Evolutionary conservation across 164 flowering plant species (phyloP), one percentile per base, ranked within the genome.

Genomic region (Aristolochia contorta): DNA sequence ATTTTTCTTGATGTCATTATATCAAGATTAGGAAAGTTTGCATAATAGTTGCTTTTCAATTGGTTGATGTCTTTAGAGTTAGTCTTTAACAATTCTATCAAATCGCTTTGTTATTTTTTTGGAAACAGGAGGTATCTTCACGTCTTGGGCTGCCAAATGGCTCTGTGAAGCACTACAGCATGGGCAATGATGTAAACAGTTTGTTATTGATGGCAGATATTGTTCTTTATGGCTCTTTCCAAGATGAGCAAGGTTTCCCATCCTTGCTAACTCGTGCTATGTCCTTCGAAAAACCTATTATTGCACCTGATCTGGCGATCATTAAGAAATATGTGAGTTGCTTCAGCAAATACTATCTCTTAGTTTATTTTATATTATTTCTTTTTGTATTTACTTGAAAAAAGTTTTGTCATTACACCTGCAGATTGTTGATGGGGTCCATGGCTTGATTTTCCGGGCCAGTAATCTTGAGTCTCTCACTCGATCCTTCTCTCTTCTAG

Each of bases 231-330:
- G 91, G 79, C 30, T 87, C 99, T 60, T 79, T 86, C 66, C 93
- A 85, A 75, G 80, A 83, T 59, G 93, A 82, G 59, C 96, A 87
- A 68, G 91, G 85, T 49, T 89, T 94, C 70, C 96, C 99, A 67
- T 75, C 96, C 50, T 72, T 94, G 49, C 77, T 94, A 60, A 70
- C 75, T 41, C 80, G 96, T 68, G 94, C 97, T 59, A 91, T 94
- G 99, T 77, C 90, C 47, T 85, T 84, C 71, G 88, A 75, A 51
- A 76, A 85, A 47, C 99, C 99, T 32, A 54, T 91, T 24, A 51
- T 91, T 62, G 83, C 81, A 49, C 96, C 96, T 60, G 91, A 91
- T 77, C 73, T 76, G 75, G 81, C 90, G 51, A 72, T 77, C 59
- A 74, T 85, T 65, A 82, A 72, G 63, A 82, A 76, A 85, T 78